Evolutionary conservation across 2,329 filamentous ascomycete species (phyloP), one percentile per base, ranked within the genome.

Genomic region (Alternaria burnsii): DNA sequence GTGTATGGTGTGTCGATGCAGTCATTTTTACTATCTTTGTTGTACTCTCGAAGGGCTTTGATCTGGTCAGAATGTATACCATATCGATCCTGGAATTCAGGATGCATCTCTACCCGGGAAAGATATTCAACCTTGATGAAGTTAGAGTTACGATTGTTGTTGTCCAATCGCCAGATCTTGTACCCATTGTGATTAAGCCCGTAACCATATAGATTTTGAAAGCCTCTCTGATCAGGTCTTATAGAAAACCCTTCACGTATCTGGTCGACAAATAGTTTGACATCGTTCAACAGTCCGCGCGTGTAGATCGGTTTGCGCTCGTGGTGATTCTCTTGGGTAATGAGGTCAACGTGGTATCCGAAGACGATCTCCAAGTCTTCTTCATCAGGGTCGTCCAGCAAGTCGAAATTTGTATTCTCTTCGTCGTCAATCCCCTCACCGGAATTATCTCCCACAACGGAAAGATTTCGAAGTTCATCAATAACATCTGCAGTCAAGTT

Each of bases 101-200:
- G 54, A 38, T 55, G 28, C 22, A 61, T 40, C 38, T 62, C 62
- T n/a, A 65, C 47, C 10, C 57, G 54, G 11, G 59, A 46, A 16
- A 60, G 41, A 36, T 58, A 62, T 10, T 58, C 24, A 11, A 62
- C 50, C 6, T 5, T 16, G 16, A 61, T 42, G 28, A 14, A 22
- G 26, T 53, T 46, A 6, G 18, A 26, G 2, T 30, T 18, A 5
- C 6, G 24, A 26, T 26, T 4, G 3, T 41, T 46, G 9, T 26
- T 8, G 4, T 42, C n/a, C 14, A 12, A 16, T 32, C 48, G 20
- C 57, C 57, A 51, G 6, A 57, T 36, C 5, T 26, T 62, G 20
- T 50, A 53, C 5, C 18, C 18, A 12, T 48, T 38, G 5, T 47
- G 32, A 16, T 9, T 22, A 14, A 48, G 24, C 3, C 34, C 43